A percentile compares a stretch with the other conserved stretches of the same genome.
These are phyloP conservation scores for Ramichloridium luteum DNA, from an alignment of 2,329 filamentous ascomycete species.

Conservation along the genomic window DNA sequence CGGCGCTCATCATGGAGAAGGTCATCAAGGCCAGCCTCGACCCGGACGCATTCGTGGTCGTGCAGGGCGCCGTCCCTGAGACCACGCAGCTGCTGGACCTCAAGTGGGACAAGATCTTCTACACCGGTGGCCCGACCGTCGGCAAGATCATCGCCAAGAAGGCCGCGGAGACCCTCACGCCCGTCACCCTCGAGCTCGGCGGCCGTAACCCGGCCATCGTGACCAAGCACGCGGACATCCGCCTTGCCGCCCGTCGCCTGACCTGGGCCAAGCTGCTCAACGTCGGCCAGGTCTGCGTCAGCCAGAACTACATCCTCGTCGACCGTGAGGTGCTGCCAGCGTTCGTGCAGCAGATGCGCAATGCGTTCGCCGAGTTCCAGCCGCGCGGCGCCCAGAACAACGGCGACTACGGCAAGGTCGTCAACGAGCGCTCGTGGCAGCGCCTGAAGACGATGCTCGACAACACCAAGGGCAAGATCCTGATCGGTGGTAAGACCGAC, in stretches of 20 bases:
- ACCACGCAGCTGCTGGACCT: constrained; percentile 70
- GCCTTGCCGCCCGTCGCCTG: constrained; percentile 69
- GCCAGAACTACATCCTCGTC: constrained; percentile 82
- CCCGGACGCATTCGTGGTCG: constrained; percentile 57
- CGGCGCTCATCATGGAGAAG: constrained; percentile 67
- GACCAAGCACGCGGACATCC: constrained; percentile 67
- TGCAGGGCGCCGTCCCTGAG: constrained; percentile 74
- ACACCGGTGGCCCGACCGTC: constrained; percentile 69
- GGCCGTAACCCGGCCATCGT: constrained; percentile 87
- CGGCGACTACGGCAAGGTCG: constrained; percentile 64
- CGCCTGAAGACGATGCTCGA: constrained; percentile 90
- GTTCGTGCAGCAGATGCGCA: constrained; percentile 62
- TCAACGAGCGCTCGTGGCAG: constrained; percentile 67
- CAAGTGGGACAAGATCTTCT: constrained; percentile 98
- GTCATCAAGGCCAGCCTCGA: constrained; percentile 68
- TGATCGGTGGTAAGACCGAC: constrained; percentile 77
- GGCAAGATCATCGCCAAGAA: constrained; percentile 48
- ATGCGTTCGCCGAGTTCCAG: constrained; percentile 63
- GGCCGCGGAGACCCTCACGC: constrained; percentile 51
- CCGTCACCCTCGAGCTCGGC: constrained; percentile 78
- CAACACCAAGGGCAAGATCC: constrained; percentile 65
- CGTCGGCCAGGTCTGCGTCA: constrained; percentile 83
- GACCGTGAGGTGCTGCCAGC: constrained; percentile 52
- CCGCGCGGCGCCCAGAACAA: constrained; percentile 70
- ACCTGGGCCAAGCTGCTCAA: constrained; percentile 83